A percentile compares a stretch with the other conserved stretches of the same genome.
phyloP scores from a whole-genome alignment of 2,329 filamentous ascomycete genomes.

The Nothophaeocryptopus gaeumannii region DNA sequence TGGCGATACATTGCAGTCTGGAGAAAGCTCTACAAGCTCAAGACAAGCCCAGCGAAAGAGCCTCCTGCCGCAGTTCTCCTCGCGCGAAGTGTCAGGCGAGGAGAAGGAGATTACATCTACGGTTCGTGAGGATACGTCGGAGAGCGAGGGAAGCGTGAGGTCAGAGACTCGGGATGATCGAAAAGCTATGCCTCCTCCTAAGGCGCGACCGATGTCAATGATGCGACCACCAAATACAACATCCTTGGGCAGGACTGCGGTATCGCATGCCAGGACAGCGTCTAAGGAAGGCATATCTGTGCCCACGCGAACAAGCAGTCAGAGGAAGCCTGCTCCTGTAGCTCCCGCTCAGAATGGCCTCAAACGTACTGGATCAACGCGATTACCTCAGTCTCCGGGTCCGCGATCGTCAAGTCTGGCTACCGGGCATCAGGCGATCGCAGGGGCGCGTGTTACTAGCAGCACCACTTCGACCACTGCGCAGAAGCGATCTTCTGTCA shows the following conservation, averaged over 20 bases:
- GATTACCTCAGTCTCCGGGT: slow-evolving; percentile 24
- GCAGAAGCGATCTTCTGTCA: slow-evolving; percentile 17
- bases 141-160: slow-evolving; percentile 14
- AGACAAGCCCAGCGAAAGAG: slow-evolving; percentile 32
- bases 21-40: slow-evolving; percentile 11
- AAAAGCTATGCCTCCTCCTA: slow-evolving; percentile 29
- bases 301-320: slow-evolving; percentile 8
- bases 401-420: slow-evolving; percentile 5
- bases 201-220: slow-evolving; percentile 21
- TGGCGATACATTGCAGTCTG: slow-evolving; percentile 3
- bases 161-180: slow-evolving; percentile 17
- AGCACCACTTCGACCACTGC: slow-evolving; percentile 15
- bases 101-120: slow-evolving; percentile 15
- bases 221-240: slow-evolving; percentile 20
- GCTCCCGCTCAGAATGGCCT: slow-evolving; percentile 6
- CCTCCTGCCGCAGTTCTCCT: slow-evolving; percentile 31
- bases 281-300: slow-evolving; percentile 17
- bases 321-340: slow-evolving; percentile 5
- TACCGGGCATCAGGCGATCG: slow-evolving; percentile 14
- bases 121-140: slow-evolving; percentile 25
- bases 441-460: slow-evolving; percentile 4
- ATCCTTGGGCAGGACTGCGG: slow-evolving; percentile 14
- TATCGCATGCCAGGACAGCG: slow-evolving; percentile 17
- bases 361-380: slow-evolving; percentile 26
- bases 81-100: slow-evolving; percentile 23